Conservation (phyloP, 2,329 filamentous ascomycete species). For the Dothideomycetidae sp. region DNA sequence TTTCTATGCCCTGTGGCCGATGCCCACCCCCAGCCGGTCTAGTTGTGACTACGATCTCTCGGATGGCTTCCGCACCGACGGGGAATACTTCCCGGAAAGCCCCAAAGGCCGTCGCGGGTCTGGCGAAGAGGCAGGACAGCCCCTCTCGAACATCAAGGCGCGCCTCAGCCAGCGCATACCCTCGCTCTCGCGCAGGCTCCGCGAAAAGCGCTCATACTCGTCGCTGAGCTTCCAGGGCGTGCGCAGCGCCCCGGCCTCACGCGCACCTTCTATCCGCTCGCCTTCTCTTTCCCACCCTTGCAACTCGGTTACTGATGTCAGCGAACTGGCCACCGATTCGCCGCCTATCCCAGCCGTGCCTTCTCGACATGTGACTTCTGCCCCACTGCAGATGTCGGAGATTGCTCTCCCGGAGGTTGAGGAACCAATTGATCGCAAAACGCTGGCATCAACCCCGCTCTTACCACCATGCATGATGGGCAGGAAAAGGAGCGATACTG, state of each 20-base stretch:
- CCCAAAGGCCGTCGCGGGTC: conserved; percentile 43
- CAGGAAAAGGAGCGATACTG: conserved; percentile 35
- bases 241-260: conserved; percentile 25
- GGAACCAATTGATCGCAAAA: conserved; percentile 36
- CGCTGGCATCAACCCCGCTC: conserved; percentile 66
- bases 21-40: conserved; percentile 10
- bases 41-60: conserved; percentile 49
- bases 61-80: conserved; percentile 46
- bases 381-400: conserved; percentile 5
- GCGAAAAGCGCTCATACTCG: conserved; percentile 8
- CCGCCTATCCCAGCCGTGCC: conserved; percentile 17
- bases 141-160: conserved; percentile 45
- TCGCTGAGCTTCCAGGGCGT: conserved; percentile 11
- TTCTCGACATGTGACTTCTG: conserved; percentile 4
- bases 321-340: conserved; percentile 21
- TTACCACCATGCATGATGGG: conserved; percentile 66
- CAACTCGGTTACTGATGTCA: conserved; percentile 29
- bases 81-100: conserved; percentile 37
- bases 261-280: conserved; percentile 58
- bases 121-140: conserved; percentile 38
- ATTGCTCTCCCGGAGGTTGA: conserved; percentile 25
- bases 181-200: conserved; percentile 37
- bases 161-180: conserved; percentile 49
- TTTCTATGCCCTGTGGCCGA: conserved; percentile 14
- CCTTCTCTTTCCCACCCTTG: conserved; percentile 58